A percentile compares a stretch with the other conserved stretches of the same genome.
phyloP scores from a whole-genome alignment of 441 rosid species.

The Rhodomyrtus psidioides region DNA sequence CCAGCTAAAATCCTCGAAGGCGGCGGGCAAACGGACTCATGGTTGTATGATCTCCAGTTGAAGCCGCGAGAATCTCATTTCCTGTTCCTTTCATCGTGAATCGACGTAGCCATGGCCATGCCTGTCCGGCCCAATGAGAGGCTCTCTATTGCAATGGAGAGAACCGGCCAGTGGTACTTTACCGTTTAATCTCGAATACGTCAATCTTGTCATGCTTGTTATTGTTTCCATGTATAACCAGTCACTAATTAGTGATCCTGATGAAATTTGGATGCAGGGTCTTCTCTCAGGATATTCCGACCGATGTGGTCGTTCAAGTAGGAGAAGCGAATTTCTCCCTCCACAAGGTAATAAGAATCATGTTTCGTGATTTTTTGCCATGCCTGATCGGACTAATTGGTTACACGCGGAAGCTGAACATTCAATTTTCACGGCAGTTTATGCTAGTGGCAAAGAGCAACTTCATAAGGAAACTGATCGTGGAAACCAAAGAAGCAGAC shows the following conservation, averaged over 20 bases:
- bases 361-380: neutral
- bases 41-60: neutral
- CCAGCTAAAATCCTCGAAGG: neutral
- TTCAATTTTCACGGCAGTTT: conserved; percentile 32
- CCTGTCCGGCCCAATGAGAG: conserved; percentile 25
- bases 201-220: neutral
- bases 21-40: neutral
- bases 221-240: neutral
- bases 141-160: conserved; percentile 58
- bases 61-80: neutral
- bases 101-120: conserved; percentile 22
- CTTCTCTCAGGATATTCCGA: conserved; percentile 76
- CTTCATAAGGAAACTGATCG: conserved; percentile 58
- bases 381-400: neutral
- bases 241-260: neutral
- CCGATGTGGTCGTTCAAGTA: conserved; percentile 60
- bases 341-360: conserved; percentile 50
- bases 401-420: neutral
- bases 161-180: conserved; percentile 82
- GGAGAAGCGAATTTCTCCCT: conserved; percentile 80
- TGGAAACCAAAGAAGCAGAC: conserved; percentile 59
- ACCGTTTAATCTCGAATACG: neutral
- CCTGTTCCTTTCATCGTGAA: neutral
- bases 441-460: conserved; percentile 89
- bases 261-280: conserved; percentile 38